phyloP scores from a whole-genome alignment of 129 eudicot genomes.

The Helianthus tuberosus region DNA sequence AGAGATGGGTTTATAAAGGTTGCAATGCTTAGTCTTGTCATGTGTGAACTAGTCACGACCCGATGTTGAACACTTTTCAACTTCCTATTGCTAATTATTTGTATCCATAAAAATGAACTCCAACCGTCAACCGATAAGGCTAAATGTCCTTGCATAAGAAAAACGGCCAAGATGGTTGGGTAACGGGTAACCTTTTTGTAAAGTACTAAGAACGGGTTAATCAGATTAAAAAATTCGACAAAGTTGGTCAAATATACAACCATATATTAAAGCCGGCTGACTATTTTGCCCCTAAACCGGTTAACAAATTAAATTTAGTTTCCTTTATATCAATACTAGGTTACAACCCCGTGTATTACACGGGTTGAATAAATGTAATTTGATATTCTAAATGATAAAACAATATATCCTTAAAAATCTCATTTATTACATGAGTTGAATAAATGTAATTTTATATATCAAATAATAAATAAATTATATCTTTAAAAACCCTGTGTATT shows the following conservation, averaged over 20 bases:
- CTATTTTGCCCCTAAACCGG: background rate
- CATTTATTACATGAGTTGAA: no score
- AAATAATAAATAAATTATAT: no score
- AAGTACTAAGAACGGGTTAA: no score
- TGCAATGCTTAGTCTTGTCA: slow-evolving; percentile 48
- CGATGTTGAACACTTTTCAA: slow-evolving; percentile 65
- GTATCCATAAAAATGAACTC: slow-evolving; percentile 1
- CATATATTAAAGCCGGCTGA: background rate
- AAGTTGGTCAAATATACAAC: background rate
- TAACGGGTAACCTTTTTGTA: background rate
- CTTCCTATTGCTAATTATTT: slow-evolving; percentile 77
- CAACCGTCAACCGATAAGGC: background rate
- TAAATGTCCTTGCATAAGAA: background rate
- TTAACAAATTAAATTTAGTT: slow-evolving; percentile 1
- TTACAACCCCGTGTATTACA: no score
- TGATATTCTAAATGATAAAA: no score
- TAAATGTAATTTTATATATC: no score
- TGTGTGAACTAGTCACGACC: slow-evolving; percentile 51
- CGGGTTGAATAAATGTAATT: no score
- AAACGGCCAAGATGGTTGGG: background rate
- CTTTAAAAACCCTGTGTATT: no score
- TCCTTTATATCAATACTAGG: background rate
- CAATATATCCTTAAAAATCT: no score
- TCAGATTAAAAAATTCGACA: no score
- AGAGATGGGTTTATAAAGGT: slow-evolving; percentile 57